Evolutionary conservation across 2,329 filamentous ascomycete genomes (phyloP).

Genomic region (Pestalotiopsis sp.): DNA sequence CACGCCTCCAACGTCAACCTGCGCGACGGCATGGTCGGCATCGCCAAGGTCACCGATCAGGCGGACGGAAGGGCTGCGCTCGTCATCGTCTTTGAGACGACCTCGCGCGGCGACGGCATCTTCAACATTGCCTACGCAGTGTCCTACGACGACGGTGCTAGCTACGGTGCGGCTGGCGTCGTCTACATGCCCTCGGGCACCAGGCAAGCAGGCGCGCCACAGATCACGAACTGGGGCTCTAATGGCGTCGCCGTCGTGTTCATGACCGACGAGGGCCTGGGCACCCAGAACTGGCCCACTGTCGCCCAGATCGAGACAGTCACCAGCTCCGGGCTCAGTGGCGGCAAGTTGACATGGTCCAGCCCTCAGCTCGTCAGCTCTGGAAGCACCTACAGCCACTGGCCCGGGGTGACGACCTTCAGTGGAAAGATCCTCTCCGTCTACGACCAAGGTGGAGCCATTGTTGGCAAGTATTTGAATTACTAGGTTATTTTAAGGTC

Average conservation of each 20-base stretch:
- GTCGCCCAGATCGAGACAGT: slow-evolving; percentile 45
- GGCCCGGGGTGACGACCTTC: slow-evolving; percentile 10
- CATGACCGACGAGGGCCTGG: slow-evolving; percentile 38
- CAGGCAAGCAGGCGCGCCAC: slow-evolving; percentile 39
- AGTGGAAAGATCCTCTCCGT: neutral
- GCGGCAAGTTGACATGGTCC: slow-evolving; percentile 21
- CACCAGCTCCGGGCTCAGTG: slow-evolving; percentile 18
- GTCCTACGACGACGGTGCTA: slow-evolving; percentile 40
- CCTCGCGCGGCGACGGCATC: slow-evolving; percentile 25
- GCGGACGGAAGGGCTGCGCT: slow-evolving; percentile 32
- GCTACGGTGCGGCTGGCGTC: slow-evolving; percentile 33
- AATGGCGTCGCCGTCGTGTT: slow-evolving; percentile 37
- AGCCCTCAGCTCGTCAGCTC: neutral
- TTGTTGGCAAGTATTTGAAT: slow-evolving; percentile 1
- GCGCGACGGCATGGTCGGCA: slow-evolving; percentile 40
- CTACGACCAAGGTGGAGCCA: slow-evolving; percentile 1
- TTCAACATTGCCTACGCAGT: slow-evolving; percentile 38
- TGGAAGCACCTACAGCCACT: slow-evolving; percentile 12
- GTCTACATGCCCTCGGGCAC: slow-evolving; percentile 33
- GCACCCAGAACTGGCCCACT: slow-evolving; percentile 19
- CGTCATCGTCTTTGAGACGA: slow-evolving; percentile 43
- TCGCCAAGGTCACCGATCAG: slow-evolving; percentile 32
- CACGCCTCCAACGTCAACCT: slow-evolving; percentile 33
- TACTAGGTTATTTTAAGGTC: neutral
- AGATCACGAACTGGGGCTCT: slow-evolving; percentile 35